A percentile compares a stretch with the other conserved stretches of the same genome.
phyloP scores from a whole-genome alignment of 1,139 yeast genomes.

The Debaryomycetaceae sp. region DNA sequence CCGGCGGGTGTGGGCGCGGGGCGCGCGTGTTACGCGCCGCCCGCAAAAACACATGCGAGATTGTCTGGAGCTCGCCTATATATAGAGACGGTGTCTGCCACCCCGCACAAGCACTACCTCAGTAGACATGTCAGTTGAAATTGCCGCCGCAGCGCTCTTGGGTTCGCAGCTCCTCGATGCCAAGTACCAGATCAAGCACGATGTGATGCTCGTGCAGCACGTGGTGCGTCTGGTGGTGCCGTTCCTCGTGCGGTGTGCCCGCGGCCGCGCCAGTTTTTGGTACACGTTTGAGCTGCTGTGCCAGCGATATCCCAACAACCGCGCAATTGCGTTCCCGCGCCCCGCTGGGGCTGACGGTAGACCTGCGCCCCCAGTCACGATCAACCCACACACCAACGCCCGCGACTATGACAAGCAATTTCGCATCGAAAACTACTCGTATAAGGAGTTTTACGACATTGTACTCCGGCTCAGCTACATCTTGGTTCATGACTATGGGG shows the following conservation, averaged over 20 bases:
- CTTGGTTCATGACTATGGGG: constrained; percentile 58
- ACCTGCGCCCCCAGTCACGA: constrained; percentile 25
- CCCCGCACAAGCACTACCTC: too few relatives aligned
- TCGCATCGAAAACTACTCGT: constrained; percentile 60
- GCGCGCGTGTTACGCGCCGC: too few relatives aligned
- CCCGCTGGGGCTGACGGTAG: constrained; percentile 42
- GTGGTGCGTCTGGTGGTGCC: constrained; percentile 38
- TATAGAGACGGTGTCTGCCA: too few relatives aligned
- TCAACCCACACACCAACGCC: constrained; percentile 27
- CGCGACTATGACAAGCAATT: constrained; percentile 51
- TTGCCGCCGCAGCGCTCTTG: constrained; percentile 41
- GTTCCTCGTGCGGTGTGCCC: constrained; percentile 37
- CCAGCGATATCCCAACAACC: constrained; percentile 42
- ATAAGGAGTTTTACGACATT: constrained; percentile 60
- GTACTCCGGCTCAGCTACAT: constrained; percentile 64
- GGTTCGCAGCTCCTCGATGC: constrained; percentile 48
- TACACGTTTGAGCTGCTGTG: constrained; percentile 56
- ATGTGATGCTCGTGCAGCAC: constrained; percentile 43
- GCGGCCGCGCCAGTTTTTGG: constrained; percentile 62
- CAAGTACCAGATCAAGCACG: constrained; percentile 51
- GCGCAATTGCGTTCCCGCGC: constrained; percentile 61
- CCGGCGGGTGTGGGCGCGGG: too few relatives aligned
- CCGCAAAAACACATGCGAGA: too few relatives aligned
- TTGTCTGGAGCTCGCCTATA: too few relatives aligned
- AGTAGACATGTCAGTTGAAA: constrained; percentile 22